Evolutionary conservation across 2,329 filamentous ascomycete genomes (phyloP), one percentile per base, ranked within the genome.

Genomic region (Aspergillus amoenus): DNA sequence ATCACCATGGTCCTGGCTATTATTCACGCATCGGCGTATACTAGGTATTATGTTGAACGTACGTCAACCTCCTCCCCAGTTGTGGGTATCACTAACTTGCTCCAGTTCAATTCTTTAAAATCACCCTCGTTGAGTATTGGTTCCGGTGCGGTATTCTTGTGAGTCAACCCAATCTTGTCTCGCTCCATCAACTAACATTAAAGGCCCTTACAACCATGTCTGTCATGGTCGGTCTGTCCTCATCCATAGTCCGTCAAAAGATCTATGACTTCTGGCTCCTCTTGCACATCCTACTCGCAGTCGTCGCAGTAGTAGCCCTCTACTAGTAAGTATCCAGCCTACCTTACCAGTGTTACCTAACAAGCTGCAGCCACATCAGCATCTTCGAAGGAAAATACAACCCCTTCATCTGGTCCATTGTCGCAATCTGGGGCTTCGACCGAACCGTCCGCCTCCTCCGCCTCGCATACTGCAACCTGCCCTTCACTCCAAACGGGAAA

Each of bases 341-440:
- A 6, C 8, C 24, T 5, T 6, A 13, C 24, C 24, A 4, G 1
- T 11, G 3, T 11, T 11, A 30, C 2, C 24, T n/a, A 2, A 11
- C 12, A 30, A 30, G 27, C 27, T 3, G 17, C 40, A 77, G 73
- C 53, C 79, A 81, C 57, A 75, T 78, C 7, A 70, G 70, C n/a
- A 76, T 81, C 21, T 78, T 79, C 61, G 65, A 67, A 13, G 73
- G 72, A n/a, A 73, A 76, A 57, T 81, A 76, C 62, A 73, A 79
- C 55, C 67, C 67, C 17, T 82, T 79, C 58, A 73, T 81, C 21
- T 82, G 78, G 73, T 74, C 78, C 4, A 73, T 76, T 34, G 73
- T 80, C 8, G 69, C 68, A 3, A 70, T 82, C 30, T 83, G 80
- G 81, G 27, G 68, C 11, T 70, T 80, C 24, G 80, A 83, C 50